phyloP scores from a whole-genome alignment of 2,329 filamentous ascomycete species.

The Hypoxylon sp. region DNA sequence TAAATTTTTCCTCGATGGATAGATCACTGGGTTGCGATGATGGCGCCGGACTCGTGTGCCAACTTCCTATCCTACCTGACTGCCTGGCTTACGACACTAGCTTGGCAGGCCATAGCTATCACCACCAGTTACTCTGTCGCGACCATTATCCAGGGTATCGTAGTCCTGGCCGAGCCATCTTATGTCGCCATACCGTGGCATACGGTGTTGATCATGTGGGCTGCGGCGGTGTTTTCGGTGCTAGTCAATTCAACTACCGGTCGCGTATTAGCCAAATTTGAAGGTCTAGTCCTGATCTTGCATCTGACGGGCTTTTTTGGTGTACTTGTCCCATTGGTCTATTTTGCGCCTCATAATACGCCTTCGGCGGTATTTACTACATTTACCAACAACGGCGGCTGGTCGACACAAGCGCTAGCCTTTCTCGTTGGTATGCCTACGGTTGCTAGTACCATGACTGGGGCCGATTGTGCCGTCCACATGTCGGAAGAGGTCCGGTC shows the following conservation, averaged over 20 bases:
- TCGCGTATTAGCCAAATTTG: conserved; percentile 45
- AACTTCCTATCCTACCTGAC: conserved; percentile 49
- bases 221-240: conserved; percentile 34
- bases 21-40: conserved; percentile 50
- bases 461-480: conserved; percentile 46
- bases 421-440: conserved; percentile 52
- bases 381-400: conserved; percentile 62
- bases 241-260: conserved; percentile 46
- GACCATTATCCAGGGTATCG: conserved; percentile 48
- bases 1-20: conserved; percentile 8
- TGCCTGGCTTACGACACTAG: conserved; percentile 47
- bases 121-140: conserved; percentile 41
- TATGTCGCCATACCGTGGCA: conserved; percentile 48
- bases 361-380: conserved; percentile 60
- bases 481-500: conserved; percentile 48
- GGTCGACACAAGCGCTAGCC: conserved; percentile 60
- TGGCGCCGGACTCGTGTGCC: conserved; percentile 41
- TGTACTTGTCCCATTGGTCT: conserved; percentile 51
- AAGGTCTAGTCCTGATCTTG: conserved; percentile 47
- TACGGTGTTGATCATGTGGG: conserved; percentile 48
- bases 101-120: conserved; percentile 47
- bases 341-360: conserved; percentile 54
- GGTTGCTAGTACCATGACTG: conserved; percentile 30
- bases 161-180: conserved; percentile 36
- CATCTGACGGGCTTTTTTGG: conserved; percentile 60